A percentile compares a stretch with the other conserved stretches of the same genome.
These are phyloP conservation scores for Macrophomina pseudophaseolina DNA, from an alignment of 2,329 filamentous ascomycete genomes.

Conservation along the genomic window DNA sequence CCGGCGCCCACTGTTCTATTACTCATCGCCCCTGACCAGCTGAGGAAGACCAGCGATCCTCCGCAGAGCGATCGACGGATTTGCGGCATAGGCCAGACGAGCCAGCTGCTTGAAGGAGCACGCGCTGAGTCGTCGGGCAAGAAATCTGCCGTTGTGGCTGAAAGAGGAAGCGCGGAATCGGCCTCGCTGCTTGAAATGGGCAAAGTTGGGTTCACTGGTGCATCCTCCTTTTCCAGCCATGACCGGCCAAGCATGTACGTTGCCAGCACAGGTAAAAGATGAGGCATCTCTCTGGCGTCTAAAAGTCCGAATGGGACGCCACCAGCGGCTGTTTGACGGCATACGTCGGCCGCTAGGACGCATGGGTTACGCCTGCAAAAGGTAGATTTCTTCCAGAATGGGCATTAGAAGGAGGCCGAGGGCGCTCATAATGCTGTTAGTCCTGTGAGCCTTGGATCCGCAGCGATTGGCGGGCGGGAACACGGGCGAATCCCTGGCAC, in stretches of 20 bases:
- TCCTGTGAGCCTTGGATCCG: neutral
- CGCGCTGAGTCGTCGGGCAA: neutral
- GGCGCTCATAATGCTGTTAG: neutral
- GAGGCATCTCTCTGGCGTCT: neutral
- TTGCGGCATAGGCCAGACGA: neutral
- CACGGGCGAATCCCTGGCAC: neutral
- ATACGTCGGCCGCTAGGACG: neutral
- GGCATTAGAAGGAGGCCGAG: neutral
- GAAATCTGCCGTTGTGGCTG: neutral
- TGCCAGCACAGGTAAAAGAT: neutral
- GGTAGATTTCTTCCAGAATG: neutral
- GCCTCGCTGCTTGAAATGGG: neutral
- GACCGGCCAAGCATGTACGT: too few species aligned
- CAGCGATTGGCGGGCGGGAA: neutral
- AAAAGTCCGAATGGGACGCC: neutral
- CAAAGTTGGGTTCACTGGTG: too few species aligned
- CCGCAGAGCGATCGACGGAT: conserved; percentile 9
- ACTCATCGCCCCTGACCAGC: neutral
- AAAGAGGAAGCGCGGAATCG: neutral
- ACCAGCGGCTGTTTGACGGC: neutral
- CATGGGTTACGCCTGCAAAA: neutral
- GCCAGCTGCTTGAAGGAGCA: neutral
- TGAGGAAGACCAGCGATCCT: conserved; percentile 8
- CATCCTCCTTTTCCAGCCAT: too few species aligned
- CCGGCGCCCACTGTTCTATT: too few species aligned